A percentile compares a stretch with the other conserved stretches of the same genome.
Evolutionary conservation across 352 stramenopile species (phyloP).

Genomic region (Blastocystis sp.): DNA sequence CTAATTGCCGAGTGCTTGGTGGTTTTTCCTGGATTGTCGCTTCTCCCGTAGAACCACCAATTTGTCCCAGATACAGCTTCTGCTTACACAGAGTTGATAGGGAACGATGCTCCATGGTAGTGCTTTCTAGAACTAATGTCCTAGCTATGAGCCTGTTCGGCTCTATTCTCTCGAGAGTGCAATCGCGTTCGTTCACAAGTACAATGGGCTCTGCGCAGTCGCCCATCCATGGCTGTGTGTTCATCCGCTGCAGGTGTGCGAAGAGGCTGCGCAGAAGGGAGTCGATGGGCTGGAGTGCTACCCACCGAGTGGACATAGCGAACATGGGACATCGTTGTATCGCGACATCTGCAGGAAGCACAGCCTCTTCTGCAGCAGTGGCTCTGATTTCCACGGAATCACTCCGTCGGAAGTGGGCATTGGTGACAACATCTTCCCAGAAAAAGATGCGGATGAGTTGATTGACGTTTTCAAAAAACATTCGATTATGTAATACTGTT

Average conservation of each 20-base stretch:
- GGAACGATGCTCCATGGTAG: neutral
- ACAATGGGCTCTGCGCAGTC: neutral
- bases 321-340: neutral
- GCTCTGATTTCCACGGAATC: slow-evolving; percentile 28
- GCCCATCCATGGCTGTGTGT: slow-evolving; percentile 23
- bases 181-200: slow-evolving; percentile 4
- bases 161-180: neutral
- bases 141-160: slow-evolving; percentile 9
- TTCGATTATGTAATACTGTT: neutral
- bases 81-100: neutral
- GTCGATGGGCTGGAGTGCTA: slow-evolving; percentile 36
- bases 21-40: neutral
- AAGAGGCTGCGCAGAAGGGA: neutral
- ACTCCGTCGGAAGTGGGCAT: neutral
- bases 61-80: neutral
- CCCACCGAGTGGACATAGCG: neutral
- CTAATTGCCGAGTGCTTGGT: slow-evolving; percentile 37
- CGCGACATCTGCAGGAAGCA: neutral
- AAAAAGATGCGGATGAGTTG: neutral
- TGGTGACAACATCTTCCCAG: slow-evolving; percentile 28
- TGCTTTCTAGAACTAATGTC: neutral
- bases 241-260: slow-evolving; percentile 11
- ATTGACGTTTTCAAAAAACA: neutral
- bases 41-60: neutral
- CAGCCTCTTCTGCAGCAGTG: neutral